A percentile compares a stretch with the other conserved stretches of the same genome.
Conservation (phyloP, 2,329 filamentous ascomycete genomes). For the Cucurbitaria berberidis region DNA sequence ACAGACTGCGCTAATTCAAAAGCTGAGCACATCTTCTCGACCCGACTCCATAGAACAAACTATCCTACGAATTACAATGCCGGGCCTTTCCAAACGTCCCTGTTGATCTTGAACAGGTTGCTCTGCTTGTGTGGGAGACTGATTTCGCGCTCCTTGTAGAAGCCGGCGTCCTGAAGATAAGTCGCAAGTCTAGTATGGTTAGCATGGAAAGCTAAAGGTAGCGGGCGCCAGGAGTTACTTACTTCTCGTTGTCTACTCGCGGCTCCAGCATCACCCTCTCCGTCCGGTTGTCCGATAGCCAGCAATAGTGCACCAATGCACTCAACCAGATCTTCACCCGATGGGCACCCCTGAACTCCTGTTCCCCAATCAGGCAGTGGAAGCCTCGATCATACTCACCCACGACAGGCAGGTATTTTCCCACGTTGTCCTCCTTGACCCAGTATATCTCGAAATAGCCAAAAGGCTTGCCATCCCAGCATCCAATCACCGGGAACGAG, state of each 20-base stretch:
- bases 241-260: conserved; percentile 89
- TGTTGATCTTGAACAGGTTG: conserved; percentile 78
- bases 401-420: conserved; percentile 68
- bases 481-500: conserved; percentile 88
- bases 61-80: conserved; percentile 23
- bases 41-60: conserved; percentile 10
- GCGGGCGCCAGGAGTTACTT: conserved; percentile 37
- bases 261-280: conserved; percentile 86
- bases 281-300: conserved; percentile 78
- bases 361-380: conserved; percentile 88
- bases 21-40: conserved; percentile 14
- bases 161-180: conserved; percentile 76
- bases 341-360: conserved; percentile 84
- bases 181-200: conserved; percentile 63
- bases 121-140: conserved; percentile 91
- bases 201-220: conserved; percentile 5
- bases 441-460: conserved; percentile 99
- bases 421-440: conserved; percentile 89
- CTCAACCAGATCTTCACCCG: conserved; percentile 81
- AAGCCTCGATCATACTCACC: conserved; percentile 87
- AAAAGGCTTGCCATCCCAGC: conserved; percentile 95
- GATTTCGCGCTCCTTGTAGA: conserved; percentile 85
- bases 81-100: conserved; percentile 71
- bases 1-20: conserved; percentile 15
- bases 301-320: conserved; percentile 85